A percentile compares a stretch with the other conserved stretches of the same genome.
Conservation (phyloP, 345 rosid genomes). For the Syzygium grande region DNA sequence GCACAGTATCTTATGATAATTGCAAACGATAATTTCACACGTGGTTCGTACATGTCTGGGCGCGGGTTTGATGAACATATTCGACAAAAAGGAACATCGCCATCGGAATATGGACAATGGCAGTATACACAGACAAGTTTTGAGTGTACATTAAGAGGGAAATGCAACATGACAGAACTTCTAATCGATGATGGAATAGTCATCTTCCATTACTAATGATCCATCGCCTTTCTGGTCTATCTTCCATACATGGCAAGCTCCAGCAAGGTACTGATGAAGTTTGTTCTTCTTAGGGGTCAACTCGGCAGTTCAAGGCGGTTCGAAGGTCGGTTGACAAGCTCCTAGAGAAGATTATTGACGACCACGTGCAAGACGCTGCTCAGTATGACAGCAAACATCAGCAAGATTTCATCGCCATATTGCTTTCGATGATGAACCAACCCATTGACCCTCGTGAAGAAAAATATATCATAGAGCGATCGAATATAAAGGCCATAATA, state of each 20-base stretch:
- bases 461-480: neutral
- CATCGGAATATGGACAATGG: neutral
- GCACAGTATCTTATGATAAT: too few relatives aligned
- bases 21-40: neutral
- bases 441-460: neutral
- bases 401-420: neutral
- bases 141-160: neutral
- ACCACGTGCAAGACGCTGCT: neutral
- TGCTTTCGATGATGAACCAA: neutral
- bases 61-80: neutral
- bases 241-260: neutral
- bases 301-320: neutral
- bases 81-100: neutral
- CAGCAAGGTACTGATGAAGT: neutral
- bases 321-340: neutral
- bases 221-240: neutral
- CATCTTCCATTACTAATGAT: neutral
- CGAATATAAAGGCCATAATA: constrained; percentile 13
- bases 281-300: neutral
- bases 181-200: neutral
- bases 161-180: neutral
- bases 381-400: neutral
- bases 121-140: neutral
- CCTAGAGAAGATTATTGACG: neutral
- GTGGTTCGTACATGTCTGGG: neutral